These are phyloP conservation scores for Podila clonocystis DNA, from an alignment of 192 early-diverging fungal species.

Conservation along the genomic window DNA sequence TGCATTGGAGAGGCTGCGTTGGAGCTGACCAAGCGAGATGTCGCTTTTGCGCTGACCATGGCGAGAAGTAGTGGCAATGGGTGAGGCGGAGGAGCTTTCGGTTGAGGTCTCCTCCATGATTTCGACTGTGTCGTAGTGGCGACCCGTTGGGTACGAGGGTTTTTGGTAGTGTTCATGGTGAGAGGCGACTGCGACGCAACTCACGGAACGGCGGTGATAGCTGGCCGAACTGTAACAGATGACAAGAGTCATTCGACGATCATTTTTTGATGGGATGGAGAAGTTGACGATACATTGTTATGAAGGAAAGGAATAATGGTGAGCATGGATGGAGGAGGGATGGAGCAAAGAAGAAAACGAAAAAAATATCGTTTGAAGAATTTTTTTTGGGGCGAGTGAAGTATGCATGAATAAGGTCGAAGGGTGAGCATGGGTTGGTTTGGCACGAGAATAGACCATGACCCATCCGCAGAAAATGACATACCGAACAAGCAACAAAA, in stretches of 20 bases:
- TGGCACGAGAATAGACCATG: conserved; percentile 2
- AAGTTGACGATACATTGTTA: neutral
- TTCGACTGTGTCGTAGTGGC: conserved; percentile 25
- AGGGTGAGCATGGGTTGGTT: neutral
- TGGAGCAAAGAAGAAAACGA: neutral
- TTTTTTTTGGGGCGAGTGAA: neutral
- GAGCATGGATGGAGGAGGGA: neutral
- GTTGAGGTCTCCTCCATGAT: conserved; percentile 20
- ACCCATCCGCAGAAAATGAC: neutral
- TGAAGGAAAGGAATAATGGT: neutral
- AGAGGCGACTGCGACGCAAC: conserved; percentile 39
- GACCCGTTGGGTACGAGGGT: conserved; percentile 16
- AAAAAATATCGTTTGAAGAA: neutral
- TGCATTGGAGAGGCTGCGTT: conserved; percentile 7
- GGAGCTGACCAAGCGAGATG: conserved; percentile 25
- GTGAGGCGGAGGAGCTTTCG: conserved; percentile 27
- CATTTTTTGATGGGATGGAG: neutral
- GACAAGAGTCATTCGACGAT: conserved; percentile 17
- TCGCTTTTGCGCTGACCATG: conserved; percentile 19
- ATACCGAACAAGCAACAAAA: neutral
- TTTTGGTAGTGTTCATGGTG: conserved; percentile 29
- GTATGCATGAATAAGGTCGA: neutral
- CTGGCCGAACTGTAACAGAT: conserved; percentile 19
- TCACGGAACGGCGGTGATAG: conserved; percentile 45
- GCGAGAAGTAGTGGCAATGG: conserved; percentile 3